Percentiles rank a stretch among this genome's conserved stretches.
Evolutionary conservation across 2,329 filamentous ascomycete genomes (phyloP).

Genomic region (Fulvia fulva): DNA sequence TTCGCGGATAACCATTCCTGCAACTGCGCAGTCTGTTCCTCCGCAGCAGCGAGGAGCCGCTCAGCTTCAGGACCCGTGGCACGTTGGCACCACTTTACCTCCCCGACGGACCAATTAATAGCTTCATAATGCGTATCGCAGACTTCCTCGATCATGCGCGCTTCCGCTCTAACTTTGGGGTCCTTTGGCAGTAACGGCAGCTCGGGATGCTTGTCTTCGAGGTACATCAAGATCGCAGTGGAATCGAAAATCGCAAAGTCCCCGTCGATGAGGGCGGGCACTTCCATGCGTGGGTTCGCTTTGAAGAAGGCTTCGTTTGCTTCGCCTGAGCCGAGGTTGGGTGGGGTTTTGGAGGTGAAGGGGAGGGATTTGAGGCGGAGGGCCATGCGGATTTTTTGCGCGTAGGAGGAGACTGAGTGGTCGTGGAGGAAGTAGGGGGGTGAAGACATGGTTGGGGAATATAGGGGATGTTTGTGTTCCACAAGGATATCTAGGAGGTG

Average conservation of each 20-base stretch:
- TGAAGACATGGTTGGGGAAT: too few species aligned
- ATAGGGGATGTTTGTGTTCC: neutral
- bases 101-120: constrained; percentile 27
- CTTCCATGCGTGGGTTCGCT: constrained; percentile 35
- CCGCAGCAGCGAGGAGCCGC: constrained; percentile 25
- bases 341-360: constrained; percentile 33
- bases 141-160: constrained; percentile 31
- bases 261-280: constrained; percentile 32
- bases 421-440: constrained; percentile 27
- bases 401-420: constrained; percentile 34
- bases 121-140: constrained; percentile 33
- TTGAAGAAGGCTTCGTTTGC: constrained; percentile 23
- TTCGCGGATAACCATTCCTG: constrained; percentile 26
- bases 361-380: constrained; percentile 35
- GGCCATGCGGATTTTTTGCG: constrained; percentile 38
- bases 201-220: constrained; percentile 29
- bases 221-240: constrained; percentile 31
- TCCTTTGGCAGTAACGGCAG: constrained; percentile 22
- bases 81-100: constrained; percentile 24
- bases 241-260: constrained; percentile 34
- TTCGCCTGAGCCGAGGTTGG: constrained; percentile 34
- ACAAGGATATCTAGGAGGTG: too few species aligned
- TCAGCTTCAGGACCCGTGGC: constrained; percentile 24
- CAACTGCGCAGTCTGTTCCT: constrained; percentile 23
- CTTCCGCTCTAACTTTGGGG: constrained; percentile 19